These are phyloP conservation scores for Buddleja alternifolia DNA, from an alignment of 257 asterid genomes.

Conservation along the genomic window DNA sequence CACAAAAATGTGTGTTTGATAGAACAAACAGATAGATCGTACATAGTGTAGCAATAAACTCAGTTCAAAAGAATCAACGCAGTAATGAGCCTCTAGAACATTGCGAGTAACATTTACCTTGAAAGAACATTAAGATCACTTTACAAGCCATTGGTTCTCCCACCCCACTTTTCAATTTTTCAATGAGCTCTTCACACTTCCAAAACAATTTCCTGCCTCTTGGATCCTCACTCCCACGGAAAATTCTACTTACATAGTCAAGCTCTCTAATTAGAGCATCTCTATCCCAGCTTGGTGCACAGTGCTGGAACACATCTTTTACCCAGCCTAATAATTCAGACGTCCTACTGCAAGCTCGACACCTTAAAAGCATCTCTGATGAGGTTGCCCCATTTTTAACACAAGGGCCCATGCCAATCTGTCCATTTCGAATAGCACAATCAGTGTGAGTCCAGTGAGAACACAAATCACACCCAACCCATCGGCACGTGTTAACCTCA, in stretches of 20 bases:
- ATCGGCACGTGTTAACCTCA: constrained; percentile 91
- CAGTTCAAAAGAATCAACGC: background rate
- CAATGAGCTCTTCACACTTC: constrained; percentile 87
- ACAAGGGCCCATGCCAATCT: constrained; percentile 71
- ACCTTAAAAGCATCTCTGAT: constrained; percentile 77
- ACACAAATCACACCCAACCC: constrained; percentile 90
- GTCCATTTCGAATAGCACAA: constrained; percentile 84
- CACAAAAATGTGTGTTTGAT: no score
- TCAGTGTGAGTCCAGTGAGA: constrained; percentile 97
- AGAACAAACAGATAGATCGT: no score
- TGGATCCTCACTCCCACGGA: constrained; percentile 78
- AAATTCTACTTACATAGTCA: constrained; percentile 79
- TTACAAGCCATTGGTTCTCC: constrained; percentile 72
- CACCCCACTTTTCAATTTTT: constrained; percentile 65
- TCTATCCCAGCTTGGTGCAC: constrained; percentile 89
- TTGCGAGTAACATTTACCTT: constrained; percentile 50
- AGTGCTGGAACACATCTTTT: constrained; percentile 84
- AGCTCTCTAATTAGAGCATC: constrained; percentile 77
- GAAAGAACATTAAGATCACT: constrained; percentile 67
- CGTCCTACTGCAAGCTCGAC: constrained; percentile 81
- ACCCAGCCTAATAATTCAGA: constrained; percentile 95
- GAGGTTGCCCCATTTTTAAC: constrained; percentile 64
- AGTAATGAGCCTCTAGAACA: background rate
- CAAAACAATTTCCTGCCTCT: constrained; percentile 69
- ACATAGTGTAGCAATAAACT: no score